Percentiles rank a stretch among this genome's conserved stretches.
phyloP scores from a whole-genome alignment of 306 rosid species.

The Lablab purpureus region DNA sequence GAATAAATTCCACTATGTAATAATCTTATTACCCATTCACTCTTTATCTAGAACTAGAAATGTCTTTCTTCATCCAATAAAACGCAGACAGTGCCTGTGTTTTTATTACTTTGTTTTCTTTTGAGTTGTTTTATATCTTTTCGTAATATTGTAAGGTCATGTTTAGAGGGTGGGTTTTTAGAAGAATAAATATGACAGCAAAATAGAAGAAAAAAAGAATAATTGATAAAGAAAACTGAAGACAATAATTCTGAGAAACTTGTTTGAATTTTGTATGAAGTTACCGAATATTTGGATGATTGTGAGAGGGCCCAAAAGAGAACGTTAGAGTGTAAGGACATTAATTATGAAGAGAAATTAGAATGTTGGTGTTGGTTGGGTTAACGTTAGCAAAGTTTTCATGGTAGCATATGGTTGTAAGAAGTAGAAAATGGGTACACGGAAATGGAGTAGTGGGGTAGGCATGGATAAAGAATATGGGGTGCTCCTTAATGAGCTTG shows the following conservation, averaged over 20 bases:
- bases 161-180: too few relatives aligned
- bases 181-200: not conserved
- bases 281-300: slow-evolving; percentile 8
- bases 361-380: slow-evolving; percentile 35
- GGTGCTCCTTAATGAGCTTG: slow-evolving; percentile 47
- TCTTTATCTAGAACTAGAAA: too few relatives aligned
- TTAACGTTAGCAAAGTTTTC: slow-evolving; percentile 2
- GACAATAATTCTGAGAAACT: not conserved
- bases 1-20: too few relatives aligned
- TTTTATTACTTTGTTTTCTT: too few relatives aligned
- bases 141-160: too few relatives aligned
- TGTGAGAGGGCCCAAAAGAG: not conserved
- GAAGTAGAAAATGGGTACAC: slow-evolving; percentile 34
- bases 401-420: not conserved
- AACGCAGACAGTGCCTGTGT: too few relatives aligned
- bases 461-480: slow-evolving; percentile 39
- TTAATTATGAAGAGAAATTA: slow-evolving; percentile 33
- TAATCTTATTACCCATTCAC: too few relatives aligned
- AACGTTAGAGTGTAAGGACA: slow-evolving; percentile 19
- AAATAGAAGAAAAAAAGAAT: not conserved
- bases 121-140: too few relatives aligned
- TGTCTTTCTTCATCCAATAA: too few relatives aligned
- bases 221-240: not conserved
- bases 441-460: slow-evolving; percentile 45
- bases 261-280: not conserved